Evolutionary conservation across 1,139 yeast genomes (phyloP), one percentile per base, ranked within the genome.

Genomic region (Kurtzmaniella natalensis): DNA sequence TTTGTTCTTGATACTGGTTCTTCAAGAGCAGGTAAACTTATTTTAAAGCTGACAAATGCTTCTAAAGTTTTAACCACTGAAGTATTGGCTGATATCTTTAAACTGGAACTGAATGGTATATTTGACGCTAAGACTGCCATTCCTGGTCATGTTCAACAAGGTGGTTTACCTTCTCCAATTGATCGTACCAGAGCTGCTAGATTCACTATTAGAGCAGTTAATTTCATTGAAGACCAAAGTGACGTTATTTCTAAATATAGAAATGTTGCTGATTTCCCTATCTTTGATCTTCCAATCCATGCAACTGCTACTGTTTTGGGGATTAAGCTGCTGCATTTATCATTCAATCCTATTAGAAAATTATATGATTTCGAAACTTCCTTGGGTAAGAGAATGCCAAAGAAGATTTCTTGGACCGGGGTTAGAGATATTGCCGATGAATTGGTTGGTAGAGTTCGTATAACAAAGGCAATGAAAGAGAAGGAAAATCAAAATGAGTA

Each of bases 131-230:
- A 95, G 59, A 88, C 95, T 4, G 98, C 98, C 11, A 81, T 89
- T 36, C 98, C 98, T 9, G 98, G 98, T 19, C 98, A 92, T 55
- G 94, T 88, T 35, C 98, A 92, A 69, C 98, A 92, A 62, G 98
- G 98, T 59, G 95, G 94, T 39, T 76, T 80, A 35, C 98, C 98
- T 26, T 84, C 96, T 3, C 87, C 97, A 6, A 85, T 88, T 60
- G 98, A 92, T 59, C 79, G 97, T 61, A 84, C 89, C 15, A 76
- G 92, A 43, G 96, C 95, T 11, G 83, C 94, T 10, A 76, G 97
- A 56, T 81, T 82, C 57, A 95, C 96, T 4, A 81, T 89, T 44
- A 81, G 78, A 58, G 87, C 96, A 37, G 81, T 88, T 34, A 84
- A 85, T 54, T 92, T 86, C 61, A 75, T 92, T 45, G 97, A 92